Evolutionary conservation across 2,329 filamentous ascomycete species (phyloP).

Genomic region (Colletotrichum sp.): DNA sequence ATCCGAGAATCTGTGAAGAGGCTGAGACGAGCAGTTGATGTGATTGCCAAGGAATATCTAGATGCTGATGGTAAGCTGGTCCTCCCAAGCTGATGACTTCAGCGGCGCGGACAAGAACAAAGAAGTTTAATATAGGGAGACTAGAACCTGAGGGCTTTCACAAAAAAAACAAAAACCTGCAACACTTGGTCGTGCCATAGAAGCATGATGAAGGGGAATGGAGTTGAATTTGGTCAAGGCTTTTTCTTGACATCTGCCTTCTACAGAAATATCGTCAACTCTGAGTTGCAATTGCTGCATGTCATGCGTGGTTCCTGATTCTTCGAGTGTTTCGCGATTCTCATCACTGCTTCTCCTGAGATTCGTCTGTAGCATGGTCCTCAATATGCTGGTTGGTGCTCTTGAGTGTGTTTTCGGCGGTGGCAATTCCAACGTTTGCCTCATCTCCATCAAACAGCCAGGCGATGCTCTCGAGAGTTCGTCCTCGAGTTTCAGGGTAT

Average conservation of each 20-base stretch:
- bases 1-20: not conserved
- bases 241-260: not conserved
- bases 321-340: accelerated
- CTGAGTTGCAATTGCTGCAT: not conserved
- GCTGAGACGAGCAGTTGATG: not conserved
- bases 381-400: not conserved
- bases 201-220: not conserved
- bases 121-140: accelerated
- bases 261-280: not conserved
- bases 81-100: not conserved
- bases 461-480: conserved; percentile 18
- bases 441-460: conserved; percentile 2
- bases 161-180: not conserved
- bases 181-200: accelerated
- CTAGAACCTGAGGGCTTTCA: not conserved
- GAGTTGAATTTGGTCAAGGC: not conserved
- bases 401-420: not conserved
- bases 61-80: not conserved
- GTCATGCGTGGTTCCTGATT: not conserved
- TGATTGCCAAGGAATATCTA: not conserved
- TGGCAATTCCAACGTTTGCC: not conserved
- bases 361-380: not conserved
- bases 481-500: conserved; percentile 21
- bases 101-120: not conserved
- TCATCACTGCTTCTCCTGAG: not conserved